Percentiles rank a stretch among this genome's conserved stretches.
phyloP scores from a whole-genome alignment of 2,329 filamentous ascomycete genomes.

The Drechslerella dactyloides region DNA sequence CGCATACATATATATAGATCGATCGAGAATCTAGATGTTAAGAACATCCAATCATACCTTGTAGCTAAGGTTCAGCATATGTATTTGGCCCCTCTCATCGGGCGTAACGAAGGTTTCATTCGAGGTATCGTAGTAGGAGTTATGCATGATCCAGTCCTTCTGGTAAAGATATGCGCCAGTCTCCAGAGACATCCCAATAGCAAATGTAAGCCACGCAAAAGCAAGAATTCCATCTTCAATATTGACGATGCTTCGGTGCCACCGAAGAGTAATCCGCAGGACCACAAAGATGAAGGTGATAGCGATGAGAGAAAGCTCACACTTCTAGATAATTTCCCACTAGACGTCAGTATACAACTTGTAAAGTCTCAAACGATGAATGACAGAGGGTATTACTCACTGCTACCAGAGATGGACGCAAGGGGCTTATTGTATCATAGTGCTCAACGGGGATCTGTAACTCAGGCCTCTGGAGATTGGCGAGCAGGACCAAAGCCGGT shows the following conservation, averaged over 20 bases:
- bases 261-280: not conserved
- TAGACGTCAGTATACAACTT: not conserved
- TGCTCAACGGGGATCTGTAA: not conserved
- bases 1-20: not conserved
- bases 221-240: conserved; percentile 6
- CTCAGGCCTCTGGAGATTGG: not conserved
- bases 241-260: conserved; percentile 9
- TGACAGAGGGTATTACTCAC: not conserved
- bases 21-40: no score
- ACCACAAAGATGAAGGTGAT: conserved; percentile 10
- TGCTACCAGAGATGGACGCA: not conserved
- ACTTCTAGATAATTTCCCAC: not conserved
- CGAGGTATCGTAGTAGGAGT: not conserved
- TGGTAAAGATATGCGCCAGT: conserved; percentile 2
- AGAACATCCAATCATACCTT: not conserved
- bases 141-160: not conserved
- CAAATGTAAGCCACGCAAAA: conserved; percentile 9
- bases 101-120: not conserved
- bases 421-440: not conserved
- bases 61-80: not conserved
- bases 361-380: not conserved
- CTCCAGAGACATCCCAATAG: conserved; percentile 12
- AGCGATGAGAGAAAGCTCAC: conserved; percentile 4
- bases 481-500: not conserved
- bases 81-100: not conserved